Evolutionary conservation across 495 filamentous ascomycete species (phyloP).

Genomic region (Clavariopsis aquatica): DNA sequence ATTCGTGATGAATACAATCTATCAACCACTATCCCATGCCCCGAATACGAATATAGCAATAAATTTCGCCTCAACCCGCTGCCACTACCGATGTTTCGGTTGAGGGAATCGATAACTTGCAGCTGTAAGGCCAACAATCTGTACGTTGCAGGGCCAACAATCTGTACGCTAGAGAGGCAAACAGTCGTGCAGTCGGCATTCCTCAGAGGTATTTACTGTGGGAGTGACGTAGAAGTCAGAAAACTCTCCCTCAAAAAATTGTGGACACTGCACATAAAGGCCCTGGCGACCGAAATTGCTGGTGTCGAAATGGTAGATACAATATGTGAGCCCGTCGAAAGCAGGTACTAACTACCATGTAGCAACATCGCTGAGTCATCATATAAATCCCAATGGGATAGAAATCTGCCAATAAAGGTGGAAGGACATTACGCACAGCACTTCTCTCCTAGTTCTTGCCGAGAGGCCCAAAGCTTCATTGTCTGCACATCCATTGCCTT

Average conservation of each 20-base stretch:
- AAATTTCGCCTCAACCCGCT: background rate
- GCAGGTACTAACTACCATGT: background rate
- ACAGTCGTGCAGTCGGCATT: background rate
- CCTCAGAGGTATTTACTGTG: background rate
- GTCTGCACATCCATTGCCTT: background rate
- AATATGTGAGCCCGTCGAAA: background rate
- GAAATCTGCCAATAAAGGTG: background rate
- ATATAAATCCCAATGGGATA: background rate
- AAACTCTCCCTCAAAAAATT: background rate
- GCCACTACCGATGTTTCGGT: background rate
- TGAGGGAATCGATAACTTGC: background rate
- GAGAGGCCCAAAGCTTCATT: background rate
- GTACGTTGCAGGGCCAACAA: too few relatives aligned
- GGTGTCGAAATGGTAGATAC: background rate
- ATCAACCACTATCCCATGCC: slow-evolving; percentile 1
- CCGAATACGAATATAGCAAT: slow-evolving; percentile 20
- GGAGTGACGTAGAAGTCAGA: background rate
- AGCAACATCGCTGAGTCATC: background rate
- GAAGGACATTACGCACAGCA: background rate
- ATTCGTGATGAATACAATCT: slow-evolving; percentile 12
- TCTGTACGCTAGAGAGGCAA: too few relatives aligned
- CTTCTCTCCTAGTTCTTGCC: background rate
- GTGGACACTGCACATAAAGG: background rate
- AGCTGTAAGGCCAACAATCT: background rate
- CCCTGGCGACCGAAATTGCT: too few relatives aligned